phyloP scores from a whole-genome alignment of 139 green algal species.

The Micractinium sp. region DNA sequence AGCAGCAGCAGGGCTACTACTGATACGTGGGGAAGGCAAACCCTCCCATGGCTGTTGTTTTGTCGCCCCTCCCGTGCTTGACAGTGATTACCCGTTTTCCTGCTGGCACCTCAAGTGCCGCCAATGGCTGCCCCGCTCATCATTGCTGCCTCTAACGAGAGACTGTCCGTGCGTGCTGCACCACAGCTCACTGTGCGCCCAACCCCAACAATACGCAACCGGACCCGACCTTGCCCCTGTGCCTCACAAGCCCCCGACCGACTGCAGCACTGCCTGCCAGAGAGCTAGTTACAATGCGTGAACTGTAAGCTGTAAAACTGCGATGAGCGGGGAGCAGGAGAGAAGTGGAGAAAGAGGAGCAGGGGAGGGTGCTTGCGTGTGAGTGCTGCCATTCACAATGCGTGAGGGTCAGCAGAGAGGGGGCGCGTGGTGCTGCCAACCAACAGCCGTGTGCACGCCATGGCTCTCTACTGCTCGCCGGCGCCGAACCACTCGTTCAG shows the following conservation, averaged over 20 bases:
- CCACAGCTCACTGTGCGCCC: not conserved
- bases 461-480: slow-evolving; percentile 22
- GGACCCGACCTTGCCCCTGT: not conserved
- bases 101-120: not conserved
- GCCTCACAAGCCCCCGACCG: not conserved
- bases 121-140: no score
- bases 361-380: not conserved
- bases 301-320: not conserved
- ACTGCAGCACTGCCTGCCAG: not conserved
- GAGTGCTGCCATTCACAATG: no score
- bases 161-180: not conserved
- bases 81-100: not conserved
- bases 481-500: slow-evolving; percentile 58
- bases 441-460: not conserved
- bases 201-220: not conserved
- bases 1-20: not conserved
- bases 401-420: no score
- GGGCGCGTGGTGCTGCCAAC: no score
- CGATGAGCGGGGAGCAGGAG: not conserved
- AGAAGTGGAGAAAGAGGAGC: not conserved
- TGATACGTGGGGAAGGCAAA: not conserved
- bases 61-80: not conserved
- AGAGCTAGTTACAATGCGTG: not conserved
- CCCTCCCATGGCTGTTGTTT: not conserved
- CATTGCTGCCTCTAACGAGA: no score